phyloP scores from a whole-genome alignment of 2,329 filamentous ascomycete species.

The Stromatinia cepivora region DNA sequence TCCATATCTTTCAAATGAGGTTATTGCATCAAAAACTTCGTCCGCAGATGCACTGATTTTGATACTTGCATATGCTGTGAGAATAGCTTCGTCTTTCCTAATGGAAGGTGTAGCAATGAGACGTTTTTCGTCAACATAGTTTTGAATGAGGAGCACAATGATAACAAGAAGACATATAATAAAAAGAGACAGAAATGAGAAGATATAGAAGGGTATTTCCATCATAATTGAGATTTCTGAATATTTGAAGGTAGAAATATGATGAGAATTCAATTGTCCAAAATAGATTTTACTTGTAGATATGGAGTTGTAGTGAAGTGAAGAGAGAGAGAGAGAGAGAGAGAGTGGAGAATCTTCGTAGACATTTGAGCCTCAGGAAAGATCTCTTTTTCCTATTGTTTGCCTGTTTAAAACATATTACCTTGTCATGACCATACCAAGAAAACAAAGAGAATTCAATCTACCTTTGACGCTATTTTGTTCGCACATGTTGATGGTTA shows the following conservation, averaged over 20 bases:
- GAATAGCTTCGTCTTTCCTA: slow-evolving; percentile 22
- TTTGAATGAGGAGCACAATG: slow-evolving; percentile 26
- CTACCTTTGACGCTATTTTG: neutral
- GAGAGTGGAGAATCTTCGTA: slow-evolving; percentile 3
- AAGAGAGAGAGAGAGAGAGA: no score
- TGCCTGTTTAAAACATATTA: no score
- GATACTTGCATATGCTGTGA: slow-evolving; percentile 28
- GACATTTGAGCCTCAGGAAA: neutral
- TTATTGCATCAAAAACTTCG: slow-evolving; percentile 29
- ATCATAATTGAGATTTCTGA: neutral
- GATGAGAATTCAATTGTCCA: neutral
- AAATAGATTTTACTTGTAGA: neutral
- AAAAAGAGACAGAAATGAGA: slow-evolving; percentile 4
- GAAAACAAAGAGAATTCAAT: slow-evolving; percentile 1
- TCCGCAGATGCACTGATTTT: slow-evolving; percentile 30
- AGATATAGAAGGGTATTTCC: slow-evolving; percentile 4
- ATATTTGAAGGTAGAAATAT: neutral
- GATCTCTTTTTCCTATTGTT: neutral
- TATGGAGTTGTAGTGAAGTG: neutral
- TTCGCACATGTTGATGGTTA: neutral
- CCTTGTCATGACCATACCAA: neutral
- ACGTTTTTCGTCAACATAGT: slow-evolving; percentile 19
- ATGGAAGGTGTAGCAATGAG: slow-evolving; percentile 28
- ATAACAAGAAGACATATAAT: slow-evolving; percentile 24
- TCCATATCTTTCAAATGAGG: slow-evolving; percentile 28